Conservation (phyloP, 23 red algal genomes). For the Gracilaria vermiculophylla region DNA sequence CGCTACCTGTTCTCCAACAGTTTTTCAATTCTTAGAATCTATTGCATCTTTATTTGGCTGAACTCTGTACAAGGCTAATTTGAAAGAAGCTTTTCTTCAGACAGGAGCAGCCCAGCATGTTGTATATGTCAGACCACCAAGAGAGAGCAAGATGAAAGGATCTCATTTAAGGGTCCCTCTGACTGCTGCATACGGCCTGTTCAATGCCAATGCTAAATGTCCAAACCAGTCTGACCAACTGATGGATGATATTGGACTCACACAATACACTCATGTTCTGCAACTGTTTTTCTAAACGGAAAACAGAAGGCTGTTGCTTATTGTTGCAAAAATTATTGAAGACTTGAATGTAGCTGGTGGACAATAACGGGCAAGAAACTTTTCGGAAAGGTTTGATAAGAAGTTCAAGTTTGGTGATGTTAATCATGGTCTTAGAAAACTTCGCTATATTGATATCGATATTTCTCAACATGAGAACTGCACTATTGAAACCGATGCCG, state of each 20-base stretch:
- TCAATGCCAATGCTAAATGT: conserved; percentile 1
- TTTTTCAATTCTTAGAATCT: not conserved
- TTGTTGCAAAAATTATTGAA: no score
- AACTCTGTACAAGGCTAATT: conserved; percentile 7
- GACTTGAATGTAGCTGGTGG: no score
- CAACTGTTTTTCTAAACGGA: no score
- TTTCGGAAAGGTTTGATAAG: no score
- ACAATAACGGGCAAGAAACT: no score
- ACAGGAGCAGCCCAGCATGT: conserved; percentile 1
- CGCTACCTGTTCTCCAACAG: not conserved
- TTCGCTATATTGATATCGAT: no score
- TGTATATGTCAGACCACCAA: not conserved
- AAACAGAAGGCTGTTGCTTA: no score
- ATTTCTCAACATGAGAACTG: no score
- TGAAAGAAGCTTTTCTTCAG: conserved; percentile 35
- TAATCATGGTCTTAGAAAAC: no score
- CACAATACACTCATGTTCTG: no score
- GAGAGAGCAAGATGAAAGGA: not conserved
- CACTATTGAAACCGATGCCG: no score
- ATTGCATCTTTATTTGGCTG: not conserved
- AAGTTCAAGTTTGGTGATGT: no score
- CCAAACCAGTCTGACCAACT: not conserved
- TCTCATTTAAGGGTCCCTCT: not conserved
- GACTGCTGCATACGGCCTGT: not conserved
- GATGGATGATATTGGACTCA: not conserved